phyloP scores from a whole-genome alignment of 1,284 basidiomycete species.

The Ustilago shanxiensis region DNA sequence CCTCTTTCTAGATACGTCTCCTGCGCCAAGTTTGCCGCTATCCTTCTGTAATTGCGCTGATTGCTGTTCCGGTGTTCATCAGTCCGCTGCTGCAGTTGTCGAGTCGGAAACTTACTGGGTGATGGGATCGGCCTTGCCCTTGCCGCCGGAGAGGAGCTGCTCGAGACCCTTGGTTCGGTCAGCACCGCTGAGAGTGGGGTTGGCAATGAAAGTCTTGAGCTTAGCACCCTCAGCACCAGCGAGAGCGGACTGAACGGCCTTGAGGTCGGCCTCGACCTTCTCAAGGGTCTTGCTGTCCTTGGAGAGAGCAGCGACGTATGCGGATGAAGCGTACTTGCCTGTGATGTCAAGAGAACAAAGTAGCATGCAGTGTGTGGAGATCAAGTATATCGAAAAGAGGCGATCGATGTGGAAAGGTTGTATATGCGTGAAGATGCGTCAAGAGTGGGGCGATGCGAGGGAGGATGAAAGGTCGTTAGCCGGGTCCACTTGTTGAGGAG shows the following conservation, averaged over 20 bases:
- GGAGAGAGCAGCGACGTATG: slow-evolving; percentile 89
- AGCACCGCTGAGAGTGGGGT: slow-evolving; percentile 86
- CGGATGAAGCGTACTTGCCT: slow-evolving; percentile 93
- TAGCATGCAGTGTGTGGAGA: too few relatives aligned
- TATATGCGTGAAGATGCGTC: background rate
- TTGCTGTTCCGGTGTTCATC: background rate
- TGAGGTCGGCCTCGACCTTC: slow-evolving; percentile 77
- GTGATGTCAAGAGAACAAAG: slow-evolving; percentile 73
- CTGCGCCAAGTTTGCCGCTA: too few relatives aligned
- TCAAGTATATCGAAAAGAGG: too few relatives aligned
- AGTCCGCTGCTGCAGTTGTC: background rate
- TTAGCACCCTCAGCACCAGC: slow-evolving; percentile 72
- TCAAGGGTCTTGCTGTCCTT: slow-evolving; percentile 73
- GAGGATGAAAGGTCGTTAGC: background rate
- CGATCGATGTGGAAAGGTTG: too few relatives aligned
- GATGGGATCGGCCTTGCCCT: slow-evolving; percentile 65
- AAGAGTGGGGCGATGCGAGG: background rate
- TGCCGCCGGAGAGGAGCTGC: slow-evolving; percentile 74
- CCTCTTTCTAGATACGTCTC: too few relatives aligned
- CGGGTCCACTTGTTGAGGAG: background rate
- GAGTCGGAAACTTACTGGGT: slow-evolving; percentile 57
- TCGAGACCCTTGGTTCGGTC: slow-evolving; percentile 82
- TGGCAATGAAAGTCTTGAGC: slow-evolving; percentile 80
- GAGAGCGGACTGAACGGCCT: slow-evolving; percentile 69
- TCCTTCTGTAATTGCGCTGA: background rate